These are phyloP conservation scores for Alternaria incomplexa DNA, from an alignment of 2,329 filamentous ascomycete genomes.

Conservation along the genomic window DNA sequence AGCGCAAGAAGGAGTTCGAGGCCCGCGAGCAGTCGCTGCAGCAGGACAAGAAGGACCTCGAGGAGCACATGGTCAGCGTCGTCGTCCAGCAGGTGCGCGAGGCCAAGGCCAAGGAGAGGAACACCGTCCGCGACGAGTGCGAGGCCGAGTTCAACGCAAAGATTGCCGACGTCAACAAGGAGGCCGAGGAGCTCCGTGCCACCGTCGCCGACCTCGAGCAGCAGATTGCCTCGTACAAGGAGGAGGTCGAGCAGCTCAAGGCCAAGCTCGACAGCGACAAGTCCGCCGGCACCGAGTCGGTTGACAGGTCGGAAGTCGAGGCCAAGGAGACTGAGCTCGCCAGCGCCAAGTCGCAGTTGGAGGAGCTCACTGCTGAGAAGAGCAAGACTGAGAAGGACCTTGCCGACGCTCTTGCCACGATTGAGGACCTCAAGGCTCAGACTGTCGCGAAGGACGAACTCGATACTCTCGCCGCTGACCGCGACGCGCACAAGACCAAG, in stretches of 20 bases:
- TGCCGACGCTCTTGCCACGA: conserved; percentile 25
- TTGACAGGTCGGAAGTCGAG: conserved; percentile 32
- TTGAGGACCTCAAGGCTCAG: conserved; percentile 27
- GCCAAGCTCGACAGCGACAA: conserved; percentile 30
- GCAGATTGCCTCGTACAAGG: conserved; percentile 36
- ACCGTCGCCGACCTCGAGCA: conserved; percentile 32
- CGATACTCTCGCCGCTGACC: conserved; percentile 33
- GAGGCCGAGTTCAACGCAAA: conserved; percentile 42
- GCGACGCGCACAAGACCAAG: conserved; percentile 28
- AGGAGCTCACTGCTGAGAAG: conserved; percentile 20
- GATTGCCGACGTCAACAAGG: conserved; percentile 24
- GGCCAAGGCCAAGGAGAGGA: conserved; percentile 46
- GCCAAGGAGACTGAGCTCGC: conserved; percentile 36
- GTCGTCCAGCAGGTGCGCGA: conserved; percentile 51
- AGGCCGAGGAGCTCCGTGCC: conserved; percentile 22
- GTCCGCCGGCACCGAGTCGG: conserved; percentile 19
- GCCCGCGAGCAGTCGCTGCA: conserved; percentile 38
- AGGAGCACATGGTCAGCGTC: conserved; percentile 51
- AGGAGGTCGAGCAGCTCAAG: conserved; percentile 39
- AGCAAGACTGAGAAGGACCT: conserved; percentile 23
- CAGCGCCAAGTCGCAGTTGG: conserved; percentile 25
- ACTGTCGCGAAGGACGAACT: conserved; percentile 34
- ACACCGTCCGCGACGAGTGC: conserved; percentile 43
- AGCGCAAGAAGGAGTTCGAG: conserved; percentile 38
- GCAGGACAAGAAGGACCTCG: conserved; percentile 48